Evolutionary conservation across 2,329 filamentous ascomycete genomes (phyloP), one percentile per base, ranked within the genome.

Genomic region (Botryotinia globosa): DNA sequence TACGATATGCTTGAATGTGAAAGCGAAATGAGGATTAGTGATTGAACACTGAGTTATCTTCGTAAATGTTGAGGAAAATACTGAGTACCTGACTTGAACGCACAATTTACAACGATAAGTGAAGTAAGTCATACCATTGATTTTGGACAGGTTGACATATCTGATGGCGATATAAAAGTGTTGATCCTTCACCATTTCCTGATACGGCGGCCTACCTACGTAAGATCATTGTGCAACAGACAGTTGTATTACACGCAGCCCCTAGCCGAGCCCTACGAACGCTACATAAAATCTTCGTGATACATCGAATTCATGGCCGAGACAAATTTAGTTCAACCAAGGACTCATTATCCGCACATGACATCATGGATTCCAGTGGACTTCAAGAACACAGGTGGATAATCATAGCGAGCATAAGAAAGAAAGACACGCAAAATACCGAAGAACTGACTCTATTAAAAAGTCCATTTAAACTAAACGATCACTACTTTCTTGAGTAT

Each of bases 401-500:
- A 18, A 37, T 34, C 25, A 5, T n/a, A 20, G 9, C 45, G 25
- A 56, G 16, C 8, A 1, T 25, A 12, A 3, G 9, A 22, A 66
- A 25, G 1, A 8, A 42, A 3, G n/a, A 22, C 12, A 54, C 8
- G 25, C 44, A 39, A 37, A 14, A 66, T 6, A 1, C 2, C 1
- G 73, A 75, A 32, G 74, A 77, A 70, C 74, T 69, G 29, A 54
- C 73, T 3, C 66, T 70, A 18, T 66, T 76, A 48, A 73, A 73
- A 20, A 48, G 73, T 54, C 71, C 73, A 14, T 58, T 74, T 1
- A 29, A 68, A 29, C 72, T 74, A 34, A 14, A 45, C 42, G 72
- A 70, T 34, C 44, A 67, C n/a, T 76, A 75, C 25, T 48, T 77
- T 10, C 73, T 62, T 45, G 74, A 76, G 73, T 76, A 75, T 69